A percentile compares a stretch with the other conserved stretches of the same genome.
Conservation (phyloP, 257 asterid species). For the Cordia subcordata region DNA sequence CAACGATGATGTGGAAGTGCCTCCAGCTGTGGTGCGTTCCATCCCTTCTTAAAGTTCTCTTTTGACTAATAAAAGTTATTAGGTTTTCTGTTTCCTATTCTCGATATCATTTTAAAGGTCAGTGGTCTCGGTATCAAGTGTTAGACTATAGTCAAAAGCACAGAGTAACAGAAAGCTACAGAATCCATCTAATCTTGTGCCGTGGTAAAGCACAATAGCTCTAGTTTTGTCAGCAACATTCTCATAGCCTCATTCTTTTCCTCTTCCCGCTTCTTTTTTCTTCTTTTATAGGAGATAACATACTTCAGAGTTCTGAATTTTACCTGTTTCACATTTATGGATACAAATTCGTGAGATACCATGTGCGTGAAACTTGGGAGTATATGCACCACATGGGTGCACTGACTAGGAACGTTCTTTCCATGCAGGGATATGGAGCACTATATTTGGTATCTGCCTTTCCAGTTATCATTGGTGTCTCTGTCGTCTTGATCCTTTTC, state of each 20-base stretch:
- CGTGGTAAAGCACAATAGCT: background rate
- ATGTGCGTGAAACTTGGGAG: background rate
- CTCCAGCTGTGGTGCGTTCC: conserved; percentile 68
- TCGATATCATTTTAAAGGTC: background rate
- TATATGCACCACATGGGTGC: background rate
- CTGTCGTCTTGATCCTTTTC: conserved; percentile 74
- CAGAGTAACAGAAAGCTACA: background rate
- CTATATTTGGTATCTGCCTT: conserved; percentile 82
- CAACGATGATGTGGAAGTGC: conserved; percentile 63
- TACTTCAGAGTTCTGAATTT: too few relatives aligned
- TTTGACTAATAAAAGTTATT: conserved; percentile 1
- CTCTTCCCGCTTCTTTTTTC: too few relatives aligned
- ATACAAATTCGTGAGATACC: too few relatives aligned
- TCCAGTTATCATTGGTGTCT: conserved; percentile 79
- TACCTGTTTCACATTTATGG: too few relatives aligned
- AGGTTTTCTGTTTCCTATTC: background rate
- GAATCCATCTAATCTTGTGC: background rate
- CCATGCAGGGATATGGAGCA: conserved; percentile 84
- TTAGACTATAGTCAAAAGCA: background rate
- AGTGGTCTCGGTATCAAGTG: background rate
- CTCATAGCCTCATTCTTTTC: too few relatives aligned
- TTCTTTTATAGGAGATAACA: background rate
- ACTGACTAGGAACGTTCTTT: background rate
- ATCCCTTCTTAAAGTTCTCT: conserved; percentile 11
- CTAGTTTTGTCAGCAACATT: too few relatives aligned